Evolutionary conservation across 2,329 filamentous ascomycete genomes (phyloP), one percentile per base, ranked within the genome.

Genomic region (Rasamsonia emersonii): DNA sequence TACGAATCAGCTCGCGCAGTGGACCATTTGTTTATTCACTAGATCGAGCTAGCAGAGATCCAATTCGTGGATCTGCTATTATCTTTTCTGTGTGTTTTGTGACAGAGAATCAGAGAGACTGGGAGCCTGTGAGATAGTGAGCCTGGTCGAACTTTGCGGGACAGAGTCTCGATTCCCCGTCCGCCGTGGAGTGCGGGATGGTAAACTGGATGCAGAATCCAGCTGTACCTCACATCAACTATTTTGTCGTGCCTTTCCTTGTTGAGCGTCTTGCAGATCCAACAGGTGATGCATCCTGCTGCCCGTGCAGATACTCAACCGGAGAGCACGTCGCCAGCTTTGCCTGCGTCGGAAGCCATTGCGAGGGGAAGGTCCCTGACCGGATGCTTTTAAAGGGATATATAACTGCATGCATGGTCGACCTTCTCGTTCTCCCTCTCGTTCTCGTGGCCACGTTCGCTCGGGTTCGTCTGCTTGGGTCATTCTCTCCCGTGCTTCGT

Each of bases 1-100:
- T 51, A 57, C 54, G 56, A 59, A 58, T 58, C 51, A 57, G 45
- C 43, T 38, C 36, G 40, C 36, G 33, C 30, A 34, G 42, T 50
- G 50, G 42, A 35, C 37, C 41, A 35, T 34, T 29, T 24, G 28
- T 34, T 30, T 21, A 18, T 21, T 29, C 9, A 30, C 28, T 33
- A 31, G 33, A 40, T 40, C 45, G 41, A 27, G 37, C 48, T 50
- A 43, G 38, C 15, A 20, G n/a, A 24, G 30, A 27, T 28, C 35
- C 53, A 40, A 54, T 54, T 58, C 46, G 54, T 36, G 21, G 41
- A 56, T 57, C 52, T 39, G 10, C 19, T 30, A 34, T 41, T 31
- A 31, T n/a, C 10, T 37, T 31, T 44, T 50, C 46, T 36, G 44
- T 50, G 45, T 46, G 38, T 35, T 45, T 52, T 56, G 47, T 58